Conservation (phyloP, 2,329 filamentous ascomycete species). For the Stagonosporopsis vannaccii region DNA sequence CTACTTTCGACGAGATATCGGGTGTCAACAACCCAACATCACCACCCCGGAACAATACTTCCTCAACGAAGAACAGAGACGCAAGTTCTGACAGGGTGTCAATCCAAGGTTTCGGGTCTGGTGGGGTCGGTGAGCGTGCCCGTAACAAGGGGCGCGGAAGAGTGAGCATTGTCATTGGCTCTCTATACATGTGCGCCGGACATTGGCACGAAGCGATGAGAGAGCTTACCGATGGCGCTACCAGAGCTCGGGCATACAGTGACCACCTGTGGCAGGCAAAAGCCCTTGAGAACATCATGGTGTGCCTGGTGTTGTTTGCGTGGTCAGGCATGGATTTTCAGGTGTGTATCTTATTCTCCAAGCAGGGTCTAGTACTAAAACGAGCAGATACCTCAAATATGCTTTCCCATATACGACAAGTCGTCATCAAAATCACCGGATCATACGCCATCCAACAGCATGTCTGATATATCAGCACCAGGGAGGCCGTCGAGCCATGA, state of each 20-base stretch:
- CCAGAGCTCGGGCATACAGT: constrained; percentile 77
- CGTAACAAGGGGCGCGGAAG: constrained; percentile 83
- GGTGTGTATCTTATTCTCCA: constrained; percentile 52
- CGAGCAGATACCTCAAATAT: constrained; percentile 60
- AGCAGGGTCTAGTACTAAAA: constrained; percentile 12
- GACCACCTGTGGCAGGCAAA: constrained; percentile 99
- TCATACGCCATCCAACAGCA: constrained; percentile 50
- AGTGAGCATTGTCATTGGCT: constrained; percentile 79
- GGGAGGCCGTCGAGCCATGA: constrained; percentile 54
- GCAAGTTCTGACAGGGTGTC: constrained; percentile 68
- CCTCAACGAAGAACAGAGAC: constrained; percentile 56
- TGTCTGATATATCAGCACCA: constrained; percentile 46
- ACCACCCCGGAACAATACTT: constrained; percentile 52
- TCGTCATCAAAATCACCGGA: constrained; percentile 53
- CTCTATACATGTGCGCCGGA: constrained; percentile 86
- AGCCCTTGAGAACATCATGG: constrained; percentile 84
- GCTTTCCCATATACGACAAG: constrained; percentile 60
- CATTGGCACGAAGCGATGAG: constrained; percentile 88
- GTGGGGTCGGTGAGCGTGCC: constrained; percentile 75
- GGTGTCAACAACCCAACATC: constrained; percentile 47
- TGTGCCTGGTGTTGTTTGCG: constrained; percentile 82
- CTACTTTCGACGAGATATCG: constrained; percentile 58
- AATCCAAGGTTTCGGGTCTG: constrained; percentile 68
- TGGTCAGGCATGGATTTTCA: constrained; percentile 87
- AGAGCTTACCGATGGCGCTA: constrained; percentile 81